Evolutionary conservation across 305 asterid genomes (phyloP).

Genomic region (Monarda citriodora): DNA sequence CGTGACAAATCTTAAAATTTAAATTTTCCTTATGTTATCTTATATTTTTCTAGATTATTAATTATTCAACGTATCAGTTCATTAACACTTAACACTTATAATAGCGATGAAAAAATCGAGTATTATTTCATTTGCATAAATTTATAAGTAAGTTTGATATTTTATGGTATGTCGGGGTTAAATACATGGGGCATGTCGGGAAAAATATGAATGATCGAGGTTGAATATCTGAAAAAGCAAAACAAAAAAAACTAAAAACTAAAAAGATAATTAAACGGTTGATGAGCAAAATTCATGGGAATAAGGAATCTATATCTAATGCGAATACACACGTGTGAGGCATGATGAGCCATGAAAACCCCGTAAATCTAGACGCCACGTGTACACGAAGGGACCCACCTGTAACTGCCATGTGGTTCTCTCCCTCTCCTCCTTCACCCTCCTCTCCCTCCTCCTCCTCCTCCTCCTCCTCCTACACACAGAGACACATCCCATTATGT

Average conservation of each 20-base stretch:
- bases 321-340: neutral
- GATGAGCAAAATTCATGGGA: neutral
- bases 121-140: too few relatives aligned
- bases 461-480: neutral
- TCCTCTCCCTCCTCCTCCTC: neutral
- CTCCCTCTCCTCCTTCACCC: conserved; percentile 24
- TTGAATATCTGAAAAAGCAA: too few relatives aligned
- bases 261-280: neutral
- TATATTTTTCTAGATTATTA: too few relatives aligned
- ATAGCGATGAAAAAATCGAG: too few relatives aligned
- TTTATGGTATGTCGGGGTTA: too few relatives aligned
- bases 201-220: too few relatives aligned
- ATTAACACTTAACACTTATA: too few relatives aligned
- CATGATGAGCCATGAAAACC: conserved; percentile 18
- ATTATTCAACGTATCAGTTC: too few relatives aligned
- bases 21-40: too few relatives aligned
- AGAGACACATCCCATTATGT: neutral
- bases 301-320: neutral
- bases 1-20: too few relatives aligned
- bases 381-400: conserved; percentile 36
- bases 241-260: neutral
- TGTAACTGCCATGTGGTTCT: conserved; percentile 50
- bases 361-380: conserved; percentile 34
- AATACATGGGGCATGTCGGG: too few relatives aligned
- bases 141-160: too few relatives aligned